phyloP scores from a whole-genome alignment of 2,329 filamentous ascomycete genomes.

The Xylariaceae sp. region DNA sequence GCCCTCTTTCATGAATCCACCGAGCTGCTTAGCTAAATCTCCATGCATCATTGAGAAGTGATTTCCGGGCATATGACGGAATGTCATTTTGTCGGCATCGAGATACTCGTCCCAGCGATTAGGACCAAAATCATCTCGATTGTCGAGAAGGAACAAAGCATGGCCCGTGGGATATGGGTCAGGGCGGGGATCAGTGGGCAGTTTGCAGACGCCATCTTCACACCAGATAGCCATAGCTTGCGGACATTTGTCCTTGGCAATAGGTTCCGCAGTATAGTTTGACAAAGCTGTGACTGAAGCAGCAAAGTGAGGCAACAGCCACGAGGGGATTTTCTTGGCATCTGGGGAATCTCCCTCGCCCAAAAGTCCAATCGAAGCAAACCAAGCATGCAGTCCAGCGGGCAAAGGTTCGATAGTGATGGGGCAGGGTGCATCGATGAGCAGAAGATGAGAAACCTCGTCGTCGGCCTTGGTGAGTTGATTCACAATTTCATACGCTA shows the following conservation, averaged over 20 bases:
- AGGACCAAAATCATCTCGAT: constrained; percentile 67
- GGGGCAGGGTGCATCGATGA: constrained; percentile 67
- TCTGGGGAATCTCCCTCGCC: constrained; percentile 56
- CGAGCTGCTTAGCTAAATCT: constrained; percentile 34
- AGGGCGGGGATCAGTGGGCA: constrained; percentile 63
- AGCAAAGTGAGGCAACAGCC: constrained; percentile 72
- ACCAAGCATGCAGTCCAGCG: constrained; percentile 66
- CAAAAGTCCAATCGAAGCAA: constrained; percentile 68
- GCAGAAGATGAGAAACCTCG: constrained; percentile 56
- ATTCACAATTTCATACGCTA: constrained; percentile 64
- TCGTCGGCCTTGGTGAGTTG: constrained; percentile 59
- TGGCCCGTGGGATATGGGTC: constrained; percentile 58
- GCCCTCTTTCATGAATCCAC: constrained; percentile 32
- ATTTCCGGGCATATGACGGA: constrained; percentile 67
- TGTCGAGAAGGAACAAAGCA: constrained; percentile 69
- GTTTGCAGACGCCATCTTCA: constrained; percentile 69
- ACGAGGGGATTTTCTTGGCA: constrained; percentile 60
- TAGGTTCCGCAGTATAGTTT: constrained; percentile 64
- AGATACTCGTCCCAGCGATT: constrained; percentile 69
- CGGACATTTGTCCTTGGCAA: constrained; percentile 57
- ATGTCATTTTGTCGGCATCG: constrained; percentile 59
- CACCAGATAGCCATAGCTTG: constrained; percentile 68
- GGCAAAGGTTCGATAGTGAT: constrained; percentile 68
- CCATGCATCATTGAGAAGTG: constrained; percentile 78
- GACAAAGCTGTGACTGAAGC: constrained; percentile 66